Base-by-base conservation (phyloP, 352 stramenopile species). In the Pseudoperonospora humuli region DNA sequence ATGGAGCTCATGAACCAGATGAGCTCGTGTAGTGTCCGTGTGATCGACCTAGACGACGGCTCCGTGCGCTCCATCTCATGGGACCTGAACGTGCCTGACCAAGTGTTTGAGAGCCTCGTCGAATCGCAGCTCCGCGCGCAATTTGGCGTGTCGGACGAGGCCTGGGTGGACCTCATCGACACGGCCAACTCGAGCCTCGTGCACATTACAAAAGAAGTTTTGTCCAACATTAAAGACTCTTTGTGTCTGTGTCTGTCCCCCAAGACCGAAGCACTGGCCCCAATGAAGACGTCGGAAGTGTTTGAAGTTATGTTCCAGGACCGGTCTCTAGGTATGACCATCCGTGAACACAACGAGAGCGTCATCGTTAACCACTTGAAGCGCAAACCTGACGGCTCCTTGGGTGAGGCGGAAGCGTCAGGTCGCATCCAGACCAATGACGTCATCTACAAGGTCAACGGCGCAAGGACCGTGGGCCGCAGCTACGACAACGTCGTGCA, bases 351-450 rank as follows among this genome's bases (percentile, higher is more conserved):
- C 47, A 85, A 84, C 48, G 76, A 92, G 39, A 86, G 70, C 46
- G 79, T 92, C 9, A 80, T 89, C 44, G 79, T 92, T 26, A 88
- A 92, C 51, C 74, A 87, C 36, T 84, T 92, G 50, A 87, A 87
- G 63, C 69, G 73, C 11, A 60, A 65, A 17, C 36, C 70, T 0
- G 70, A 87, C 52, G 76, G 76, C 7, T 51, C 51, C 0, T 26
- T 64, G 7, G 64, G 72, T n/a, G 66, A 77, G 3, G 76, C 79
- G 2, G 74, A 92, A 34, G 54, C 62, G 11, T 76, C 60, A 25
- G 63, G 70, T 28, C 54, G 46, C 14, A 84, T 92, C 52, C 67
- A 70, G 21, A 34, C 70, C n/a, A 63, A 75, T 38, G 79, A 92
- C 50, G 74, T 92, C 46, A 87, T 92, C 50, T 89, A 92, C 69